Evolutionary conservation across 2,329 filamentous ascomycete species (phyloP), one percentile per base, ranked within the genome.

Genomic region (Ophiostoma tasmaniense): DNA sequence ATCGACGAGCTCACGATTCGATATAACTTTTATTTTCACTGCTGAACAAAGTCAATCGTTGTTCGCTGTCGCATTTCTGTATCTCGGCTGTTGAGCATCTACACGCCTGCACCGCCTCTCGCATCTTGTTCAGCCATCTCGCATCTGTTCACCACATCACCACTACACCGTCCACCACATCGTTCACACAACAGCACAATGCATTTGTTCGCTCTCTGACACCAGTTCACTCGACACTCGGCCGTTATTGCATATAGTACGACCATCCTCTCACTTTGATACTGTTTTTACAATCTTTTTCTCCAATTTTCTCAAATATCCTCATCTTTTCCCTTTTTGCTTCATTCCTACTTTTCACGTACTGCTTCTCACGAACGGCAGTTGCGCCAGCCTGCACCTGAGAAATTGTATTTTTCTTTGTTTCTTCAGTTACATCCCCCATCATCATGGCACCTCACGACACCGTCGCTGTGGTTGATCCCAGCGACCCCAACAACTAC

Each of bases 401-500:
- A 61, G 25, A 22, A 39, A 33, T 35, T n/a, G 28, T 64, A 30
- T 25, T 10, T 42, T 28, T 20, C 39, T 25, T 64, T 45, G 50
- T 39, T 22, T 30, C 14, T 28, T 64, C 14, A 10, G 8, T 50
- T 4, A 14, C 14, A 39, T 25, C 39, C 14, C 28, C 33, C 25
- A 10, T 55, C 66, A 42, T 37, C 28, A 50, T 74, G 71, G 73
- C 55, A 68, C 7, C 37, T 76, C 25, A 33, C 33, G 64, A 45
- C 20, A 39, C 66, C 8, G 5, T 66, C 83, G 76, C 6, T 78
- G 80, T 25, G 80, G 76, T n/a, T 71, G 68, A 70, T 64, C 59
- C 73, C 45, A 71, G 75, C 30, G 66, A 74, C 25, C 84, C 88
- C 70, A 81, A 83, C 17, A 83, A 84, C 22, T 89, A 82, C 75